phyloP scores from a whole-genome alignment of 2,329 filamentous ascomycete species.

The Furcasterigmium furcatum region DNA sequence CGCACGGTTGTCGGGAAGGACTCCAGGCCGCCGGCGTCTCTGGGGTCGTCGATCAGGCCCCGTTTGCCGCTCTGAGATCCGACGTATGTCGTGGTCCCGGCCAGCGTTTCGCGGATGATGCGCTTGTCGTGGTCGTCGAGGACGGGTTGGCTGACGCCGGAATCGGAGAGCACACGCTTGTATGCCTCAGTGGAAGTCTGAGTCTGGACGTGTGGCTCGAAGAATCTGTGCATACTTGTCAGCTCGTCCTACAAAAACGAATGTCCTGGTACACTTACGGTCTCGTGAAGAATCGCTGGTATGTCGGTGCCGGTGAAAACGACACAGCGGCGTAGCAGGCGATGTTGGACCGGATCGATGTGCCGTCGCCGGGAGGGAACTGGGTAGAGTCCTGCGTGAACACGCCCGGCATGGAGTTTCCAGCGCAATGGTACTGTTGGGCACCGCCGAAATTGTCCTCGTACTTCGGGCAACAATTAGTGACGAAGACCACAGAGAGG shows the following conservation, averaged over 20 bases:
- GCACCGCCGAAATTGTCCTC: conserved; percentile 25
- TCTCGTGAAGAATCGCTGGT: conserved; percentile 23
- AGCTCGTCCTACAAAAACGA: neutral
- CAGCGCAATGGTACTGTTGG: conserved; percentile 27
- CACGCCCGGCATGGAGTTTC: conserved; percentile 25
- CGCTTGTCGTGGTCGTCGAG: conserved; percentile 27
- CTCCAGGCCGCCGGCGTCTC: conserved; percentile 27
- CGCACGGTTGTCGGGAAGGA: conserved; percentile 21
- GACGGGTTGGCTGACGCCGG: conserved; percentile 23
- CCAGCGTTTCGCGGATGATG: conserved; percentile 25
- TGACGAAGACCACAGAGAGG: neutral
- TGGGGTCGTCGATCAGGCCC: conserved; percentile 27
- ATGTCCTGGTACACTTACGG: conserved; percentile 6
- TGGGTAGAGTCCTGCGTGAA: conserved; percentile 22
- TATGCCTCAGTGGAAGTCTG: conserved; percentile 26
- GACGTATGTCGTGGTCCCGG: conserved; percentile 22
- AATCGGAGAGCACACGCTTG: conserved; percentile 28
- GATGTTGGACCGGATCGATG: conserved; percentile 13
- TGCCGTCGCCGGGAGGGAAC: conserved; percentile 19
- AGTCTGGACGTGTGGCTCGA: conserved; percentile 22
- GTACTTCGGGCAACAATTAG: conserved; percentile 10
- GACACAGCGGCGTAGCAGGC: conserved; percentile 26
- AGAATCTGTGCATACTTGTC: conserved; percentile 16
- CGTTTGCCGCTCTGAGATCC: conserved; percentile 22
- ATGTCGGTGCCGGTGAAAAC: conserved; percentile 19